These are phyloP conservation scores for Huntiella abstrusa DNA, from an alignment of 2,329 filamentous ascomycete species.

Conservation along the genomic window DNA sequence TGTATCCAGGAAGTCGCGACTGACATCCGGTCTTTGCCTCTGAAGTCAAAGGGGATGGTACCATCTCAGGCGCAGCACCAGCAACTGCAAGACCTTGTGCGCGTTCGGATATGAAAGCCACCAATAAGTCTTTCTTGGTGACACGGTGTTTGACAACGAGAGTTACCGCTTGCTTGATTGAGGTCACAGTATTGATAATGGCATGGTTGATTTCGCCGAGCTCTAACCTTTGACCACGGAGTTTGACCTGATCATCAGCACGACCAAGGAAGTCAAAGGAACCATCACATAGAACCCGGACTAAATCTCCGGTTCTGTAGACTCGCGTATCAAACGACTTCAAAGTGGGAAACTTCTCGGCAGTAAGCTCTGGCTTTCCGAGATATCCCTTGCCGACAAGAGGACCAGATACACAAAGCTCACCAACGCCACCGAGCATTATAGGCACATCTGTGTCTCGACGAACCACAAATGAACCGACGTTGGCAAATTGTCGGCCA, in stretches of 20 bases:
- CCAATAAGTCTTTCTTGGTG: slow-evolving; percentile 63
- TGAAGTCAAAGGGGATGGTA: neutral
- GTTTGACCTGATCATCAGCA: slow-evolving; percentile 80
- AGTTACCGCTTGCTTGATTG: slow-evolving; percentile 53
- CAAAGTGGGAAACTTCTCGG: slow-evolving; percentile 54
- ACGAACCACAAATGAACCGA: slow-evolving; percentile 61
- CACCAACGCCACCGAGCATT: slow-evolving; percentile 59
- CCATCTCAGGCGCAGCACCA: neutral
- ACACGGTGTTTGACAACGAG: slow-evolving; percentile 51
- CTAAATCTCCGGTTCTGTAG: slow-evolving; percentile 79
- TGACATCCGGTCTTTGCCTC: slow-evolving; percentile 45
- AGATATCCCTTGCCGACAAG: slow-evolving; percentile 83
- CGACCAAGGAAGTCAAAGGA: slow-evolving; percentile 78
- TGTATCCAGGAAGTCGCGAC: slow-evolving; percentile 57
- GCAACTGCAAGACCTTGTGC: neutral
- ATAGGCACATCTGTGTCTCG: slow-evolving; percentile 54
- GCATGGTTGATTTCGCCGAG: slow-evolving; percentile 80
- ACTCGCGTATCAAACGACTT: slow-evolving; percentile 38
- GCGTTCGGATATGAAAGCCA: slow-evolving; percentile 45
- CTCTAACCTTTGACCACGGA: slow-evolving; percentile 75
- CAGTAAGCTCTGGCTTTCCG: slow-evolving; percentile 58
- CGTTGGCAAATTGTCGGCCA: slow-evolving; percentile 69
- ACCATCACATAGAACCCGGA: slow-evolving; percentile 59
- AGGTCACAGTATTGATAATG: slow-evolving; percentile 40
- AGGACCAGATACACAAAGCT: slow-evolving; percentile 73